These are phyloP conservation scores for Lupinus albus DNA, from an alignment of 306 rosid genomes.

Conservation along the genomic window DNA sequence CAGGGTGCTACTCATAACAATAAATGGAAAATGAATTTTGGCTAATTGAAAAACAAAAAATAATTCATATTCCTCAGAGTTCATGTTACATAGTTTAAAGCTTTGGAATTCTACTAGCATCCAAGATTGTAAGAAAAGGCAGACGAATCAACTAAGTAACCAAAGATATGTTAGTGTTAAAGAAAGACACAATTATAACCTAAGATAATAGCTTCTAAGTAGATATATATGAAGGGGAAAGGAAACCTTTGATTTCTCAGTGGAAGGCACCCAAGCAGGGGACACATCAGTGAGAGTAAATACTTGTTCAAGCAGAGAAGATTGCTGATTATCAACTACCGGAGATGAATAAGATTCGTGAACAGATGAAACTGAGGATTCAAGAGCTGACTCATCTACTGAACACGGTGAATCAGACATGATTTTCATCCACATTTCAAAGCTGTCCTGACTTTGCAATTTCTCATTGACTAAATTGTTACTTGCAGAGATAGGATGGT, in stretches of 20 bases:
- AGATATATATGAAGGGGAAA: constrained; percentile 26
- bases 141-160: constrained; percentile 23
- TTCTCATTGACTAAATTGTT: constrained; percentile 48
- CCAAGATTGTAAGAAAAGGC: constrained; percentile 29
- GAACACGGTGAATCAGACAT: constrained; percentile 64
- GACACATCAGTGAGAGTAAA: constrained; percentile 77
- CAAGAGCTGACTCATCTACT: constrained; percentile 53
- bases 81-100: constrained; percentile 33
- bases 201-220: constrained; percentile 24
- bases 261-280: constrained; percentile 76
- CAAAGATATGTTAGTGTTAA: constrained; percentile 2
- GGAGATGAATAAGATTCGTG: constrained; percentile 51
- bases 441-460: constrained; percentile 85
- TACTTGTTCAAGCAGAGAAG: constrained; percentile 65
- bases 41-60: neutral
- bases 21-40: constrained; percentile 24
- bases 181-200: constrained; percentile 21
- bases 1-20: constrained; percentile 20
- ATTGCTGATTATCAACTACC: constrained; percentile 52
- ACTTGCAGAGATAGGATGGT: constrained; percentile 38
- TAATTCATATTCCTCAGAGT: constrained; percentile 11
- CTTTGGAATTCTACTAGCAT: constrained; percentile 16
- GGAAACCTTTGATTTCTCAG: constrained; percentile 87
- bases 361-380: constrained; percentile 56
- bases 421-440: constrained; percentile 81